A percentile compares a stretch with the other conserved stretches of the same genome.
These are phyloP conservation scores for Seminavis robusta DNA, from an alignment of 108 stramenopile genomes.

Conservation along the genomic window DNA sequence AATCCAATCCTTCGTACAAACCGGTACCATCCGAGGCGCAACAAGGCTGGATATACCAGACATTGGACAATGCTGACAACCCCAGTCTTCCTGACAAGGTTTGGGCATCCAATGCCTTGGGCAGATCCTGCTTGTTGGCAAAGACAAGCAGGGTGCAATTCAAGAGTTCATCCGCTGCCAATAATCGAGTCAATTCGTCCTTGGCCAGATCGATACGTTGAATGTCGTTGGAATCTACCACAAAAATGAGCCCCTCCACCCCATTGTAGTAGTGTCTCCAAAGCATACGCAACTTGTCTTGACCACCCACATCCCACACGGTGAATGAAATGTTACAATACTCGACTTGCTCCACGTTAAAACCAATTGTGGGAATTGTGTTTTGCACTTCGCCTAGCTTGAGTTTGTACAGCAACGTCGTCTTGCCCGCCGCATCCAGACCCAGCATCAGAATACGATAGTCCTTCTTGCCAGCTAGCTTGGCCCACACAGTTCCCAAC, in stretches of 20 bases:
- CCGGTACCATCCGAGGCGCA: conserved; percentile 96
- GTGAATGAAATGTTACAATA: conserved; percentile 98
- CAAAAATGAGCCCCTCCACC: conserved; percentile 99
- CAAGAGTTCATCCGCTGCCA: conserved; percentile 97
- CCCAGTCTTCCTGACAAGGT: conserved; percentile 99
- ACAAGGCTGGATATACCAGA: conserved; percentile 99
- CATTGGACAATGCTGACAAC: conserved; percentile 94
- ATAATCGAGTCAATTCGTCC: conserved; percentile 98
- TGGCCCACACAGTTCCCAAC: not conserved
- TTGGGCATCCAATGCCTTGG: conserved; percentile 96
- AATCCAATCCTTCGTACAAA: conserved; percentile 97
- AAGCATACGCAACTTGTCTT: conserved; percentile 99
- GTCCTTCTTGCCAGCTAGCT: conserved; percentile 69
- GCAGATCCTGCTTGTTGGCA: conserved; percentile 99
- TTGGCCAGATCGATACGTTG: conserved; percentile 99
- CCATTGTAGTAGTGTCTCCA: conserved; percentile 99
- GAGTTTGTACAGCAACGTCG: conserved; percentile 97
- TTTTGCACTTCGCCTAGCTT: conserved; percentile 92
- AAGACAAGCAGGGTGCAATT: conserved; percentile 96
- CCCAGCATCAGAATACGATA: conserved; percentile 98
- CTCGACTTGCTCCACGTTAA: conserved; percentile 95
- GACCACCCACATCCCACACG: conserved; percentile 99
- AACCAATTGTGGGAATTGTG: conserved; percentile 99
- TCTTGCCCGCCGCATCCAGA: conserved; percentile 96
- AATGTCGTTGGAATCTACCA: conserved; percentile 98